phyloP scores from a whole-genome alignment of 257 asterid species.

The Salvia hispanica region DNA sequence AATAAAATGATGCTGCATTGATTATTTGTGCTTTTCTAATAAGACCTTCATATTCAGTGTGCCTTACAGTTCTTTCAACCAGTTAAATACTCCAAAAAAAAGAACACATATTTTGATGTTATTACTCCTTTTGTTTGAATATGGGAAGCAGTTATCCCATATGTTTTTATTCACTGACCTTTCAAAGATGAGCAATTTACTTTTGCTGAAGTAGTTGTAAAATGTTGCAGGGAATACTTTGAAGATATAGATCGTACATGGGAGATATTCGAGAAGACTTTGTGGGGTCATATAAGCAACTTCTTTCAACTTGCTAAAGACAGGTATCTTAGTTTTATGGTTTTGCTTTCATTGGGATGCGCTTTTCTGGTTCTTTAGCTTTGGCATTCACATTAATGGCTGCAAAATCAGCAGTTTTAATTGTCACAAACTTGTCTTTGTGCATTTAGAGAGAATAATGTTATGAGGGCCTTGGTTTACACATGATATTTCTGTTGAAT shows the following conservation, averaged over 20 bases:
- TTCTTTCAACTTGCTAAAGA: conserved; percentile 90
- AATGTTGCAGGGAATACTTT: conserved; percentile 78
- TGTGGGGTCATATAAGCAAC: conserved; percentile 90
- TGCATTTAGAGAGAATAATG: background rate
- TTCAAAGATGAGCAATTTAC: conserved; percentile 14
- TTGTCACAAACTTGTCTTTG: background rate
- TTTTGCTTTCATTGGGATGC: conserved; percentile 13
- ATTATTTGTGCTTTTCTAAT: too few relatives aligned
- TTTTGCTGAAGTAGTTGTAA: conserved; percentile 26
- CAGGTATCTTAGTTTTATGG: conserved; percentile 53
- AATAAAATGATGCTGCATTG: too few relatives aligned
- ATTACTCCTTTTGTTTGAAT: background rate
- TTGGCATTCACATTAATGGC: conserved; percentile 3
- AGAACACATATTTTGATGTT: background rate
- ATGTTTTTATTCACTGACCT: background rate
- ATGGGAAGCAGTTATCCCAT: background rate
- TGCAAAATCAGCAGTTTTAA: background rate
- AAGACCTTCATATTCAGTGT: background rate
- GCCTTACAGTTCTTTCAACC: conserved; percentile 4
- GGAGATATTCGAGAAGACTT: conserved; percentile 92
- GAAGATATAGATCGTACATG: conserved; percentile 96
- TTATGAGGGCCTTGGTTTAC: background rate
- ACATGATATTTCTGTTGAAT: too few relatives aligned
- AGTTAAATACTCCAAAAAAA: background rate
- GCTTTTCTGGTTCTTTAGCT: conserved; percentile 19